Base-by-base conservation (phyloP, 2,329 filamentous ascomycete species). In the Fusarium sp. region DNA sequence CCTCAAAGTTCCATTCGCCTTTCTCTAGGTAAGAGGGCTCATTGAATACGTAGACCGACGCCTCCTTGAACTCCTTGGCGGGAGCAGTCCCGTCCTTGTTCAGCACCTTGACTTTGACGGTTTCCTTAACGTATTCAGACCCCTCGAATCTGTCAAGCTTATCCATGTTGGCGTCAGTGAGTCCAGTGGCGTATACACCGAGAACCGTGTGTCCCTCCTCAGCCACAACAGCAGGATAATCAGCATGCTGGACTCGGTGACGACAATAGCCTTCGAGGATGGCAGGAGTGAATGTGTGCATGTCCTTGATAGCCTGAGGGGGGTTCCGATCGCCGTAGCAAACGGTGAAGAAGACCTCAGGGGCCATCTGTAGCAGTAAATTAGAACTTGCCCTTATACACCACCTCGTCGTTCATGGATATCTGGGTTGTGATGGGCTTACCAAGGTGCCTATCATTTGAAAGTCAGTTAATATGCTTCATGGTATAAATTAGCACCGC, bases 91-190 rank as follows among this genome's bases (percentile, higher is more conserved):
- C 82, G 15, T 79, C 76, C 15, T 80, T 79, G 54, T 80, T 77
- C 7, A 86, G 71, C 1, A 87, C 77, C 76, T 85, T 87, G 8
- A 92, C 84, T 26, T 76, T 78, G 26, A 86, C 82, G 70, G 83
- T 72, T 79, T 84, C 56, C 75, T 90, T 84, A 57, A 82, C 79
- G 74, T 97, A 97, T 76, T 96, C 88, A 7, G 68, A 66, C 1
- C 95, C 95, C 77, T 98, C 95, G 75, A 97, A 98, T 6, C 83
- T 79, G 75, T 97, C 94, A 3, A 98, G 83, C 30, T 90, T 89
- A 69, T 82, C 80, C 52, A 97, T 82, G 73, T 97, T 94, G 24
- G 86, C 89, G 37, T 90, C 86, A 0, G 92, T 96, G 43, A 98
- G 81, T 1, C 94, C 94, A 0, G 88, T 89, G 1, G 94, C 92